These are phyloP conservation scores for Penicillium sp. DNA, from an alignment of 2,329 filamentous ascomycete species.

Conservation along the genomic window DNA sequence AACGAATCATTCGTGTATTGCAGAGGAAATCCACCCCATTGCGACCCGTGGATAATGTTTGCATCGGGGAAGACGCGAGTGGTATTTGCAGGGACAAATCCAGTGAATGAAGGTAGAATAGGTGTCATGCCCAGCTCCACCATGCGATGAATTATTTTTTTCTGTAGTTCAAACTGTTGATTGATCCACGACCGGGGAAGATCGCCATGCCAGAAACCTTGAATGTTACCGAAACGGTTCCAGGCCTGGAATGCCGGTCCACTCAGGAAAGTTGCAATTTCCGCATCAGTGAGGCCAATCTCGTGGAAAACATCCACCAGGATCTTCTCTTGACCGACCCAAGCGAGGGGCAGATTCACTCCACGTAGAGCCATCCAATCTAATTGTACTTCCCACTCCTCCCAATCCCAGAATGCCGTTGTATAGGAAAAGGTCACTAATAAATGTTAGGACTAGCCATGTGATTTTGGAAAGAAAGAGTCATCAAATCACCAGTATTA, in stretches of 20 bases:
- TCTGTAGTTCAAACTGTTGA: slow-evolving; percentile 53
- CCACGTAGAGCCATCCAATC: slow-evolving; percentile 60
- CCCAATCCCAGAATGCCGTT: slow-evolving; percentile 57
- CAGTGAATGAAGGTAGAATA: slow-evolving; percentile 56
- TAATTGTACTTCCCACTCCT: slow-evolving; percentile 58
- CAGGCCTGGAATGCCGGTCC: slow-evolving; percentile 58
- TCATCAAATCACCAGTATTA: slow-evolving; percentile 51
- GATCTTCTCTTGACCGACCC: slow-evolving; percentile 58
- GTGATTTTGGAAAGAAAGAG: background rate
- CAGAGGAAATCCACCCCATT: slow-evolving; percentile 49
- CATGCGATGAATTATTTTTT: slow-evolving; percentile 56
- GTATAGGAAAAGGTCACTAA: slow-evolving; percentile 59
- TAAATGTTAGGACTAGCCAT: background rate
- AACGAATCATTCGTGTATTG: slow-evolving; percentile 54
- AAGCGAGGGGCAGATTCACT: slow-evolving; percentile 57
- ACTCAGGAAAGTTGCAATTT: slow-evolving; percentile 54
- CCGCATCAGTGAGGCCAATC: slow-evolving; percentile 48
- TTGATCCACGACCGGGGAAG: slow-evolving; percentile 54
- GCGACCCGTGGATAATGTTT: slow-evolving; percentile 48
- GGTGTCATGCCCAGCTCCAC: slow-evolving; percentile 59
- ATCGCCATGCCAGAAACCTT: slow-evolving; percentile 54
- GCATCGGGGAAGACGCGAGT: slow-evolving; percentile 49
- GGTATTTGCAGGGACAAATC: slow-evolving; percentile 53
- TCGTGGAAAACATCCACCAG: slow-evolving; percentile 54
- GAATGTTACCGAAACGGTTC: slow-evolving; percentile 61